Base-by-base conservation (phyloP, 805 yeast genomes). In the Ogataea pilisensis region DNA sequence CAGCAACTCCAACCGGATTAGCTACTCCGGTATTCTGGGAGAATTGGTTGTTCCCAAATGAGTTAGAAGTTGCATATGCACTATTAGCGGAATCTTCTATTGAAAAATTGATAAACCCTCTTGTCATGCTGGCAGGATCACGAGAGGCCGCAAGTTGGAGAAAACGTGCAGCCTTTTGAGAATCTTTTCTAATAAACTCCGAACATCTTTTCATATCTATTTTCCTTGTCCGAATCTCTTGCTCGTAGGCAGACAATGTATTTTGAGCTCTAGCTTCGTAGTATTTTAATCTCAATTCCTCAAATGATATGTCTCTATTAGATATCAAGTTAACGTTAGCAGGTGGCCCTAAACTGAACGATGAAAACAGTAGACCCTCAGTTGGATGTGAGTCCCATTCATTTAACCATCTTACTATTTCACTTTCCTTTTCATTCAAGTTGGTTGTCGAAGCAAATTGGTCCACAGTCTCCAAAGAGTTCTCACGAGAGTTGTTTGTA, bases 121-220 rank as follows among this genome's bases (percentile, higher is more conserved):
- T 61, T 8, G 54, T 47, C 4, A 54, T 38, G 4, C 48, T 54
- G 31, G 34, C 44, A 13, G 50, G 42, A 13, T 33, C 59, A 36
- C 31, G 61, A 52, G 33, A 57, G 57, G 73, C 68, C 5, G 74
- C 62, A 17, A 68, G 48, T 44, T 80, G 84, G n/a, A 72, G 54
- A 54, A 70, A 80, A 36, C 84, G 64, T 1, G 81, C 82, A 6
- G 82, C 84, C 49, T 70, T 67, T 18, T 63, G 60, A 2, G 75
- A 55, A 41, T 75, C 72, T 0, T 56, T 58, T 8, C 52, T 53
- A 3, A 79, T 36, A 32, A 61, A 66, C 1, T 58, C 41, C 1
- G 71, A 42, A 44, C 78, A 71, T 34, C 59, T 60, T 27, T 61
- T 57, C 75, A 73, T 71, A 47, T 80, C 84, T 12, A 59, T 55